A percentile compares a stretch with the other conserved stretches of the same genome.
Evolutionary conservation across 2,329 filamentous ascomycete species (phyloP).

Genomic region (Ceratocystis huliohia): DNA sequence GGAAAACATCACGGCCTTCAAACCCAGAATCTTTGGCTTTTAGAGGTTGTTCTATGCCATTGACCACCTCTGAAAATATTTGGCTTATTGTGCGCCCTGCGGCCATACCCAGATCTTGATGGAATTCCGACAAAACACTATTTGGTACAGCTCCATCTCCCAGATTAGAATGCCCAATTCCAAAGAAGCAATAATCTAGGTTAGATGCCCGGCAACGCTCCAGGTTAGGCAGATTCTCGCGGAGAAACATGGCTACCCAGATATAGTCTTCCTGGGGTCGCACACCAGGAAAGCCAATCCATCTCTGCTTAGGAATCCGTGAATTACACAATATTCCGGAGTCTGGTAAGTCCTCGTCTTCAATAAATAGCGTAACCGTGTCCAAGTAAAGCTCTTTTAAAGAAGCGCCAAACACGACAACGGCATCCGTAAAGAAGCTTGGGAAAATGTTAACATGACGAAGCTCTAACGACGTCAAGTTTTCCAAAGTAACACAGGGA

Average conservation of each 20-base stretch:
- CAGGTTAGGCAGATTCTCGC: slow-evolving; percentile 29
- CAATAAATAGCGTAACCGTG: not conserved
- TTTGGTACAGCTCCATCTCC: not conserved
- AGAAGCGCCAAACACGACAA: not conserved
- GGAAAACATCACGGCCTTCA: not conserved
- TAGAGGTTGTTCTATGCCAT: slow-evolving; percentile 13
- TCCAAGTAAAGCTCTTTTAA: not conserved
- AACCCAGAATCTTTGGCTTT: not conserved
- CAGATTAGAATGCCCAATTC: not conserved
- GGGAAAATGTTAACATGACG: slow-evolving; percentile 32
- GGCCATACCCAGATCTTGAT: not conserved
- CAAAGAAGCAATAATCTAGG: slow-evolving; percentile 32
- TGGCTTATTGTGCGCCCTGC: not conserved
- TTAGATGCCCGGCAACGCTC: slow-evolving; percentile 34
- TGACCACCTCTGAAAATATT: slow-evolving; percentile 18
- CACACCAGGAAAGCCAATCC: slow-evolving; percentile 36
- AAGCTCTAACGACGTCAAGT: slow-evolving; percentile 34
- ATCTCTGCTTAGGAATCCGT: slow-evolving; percentile 29
- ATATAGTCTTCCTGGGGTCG: slow-evolving; percentile 29
- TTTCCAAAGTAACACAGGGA: not conserved
- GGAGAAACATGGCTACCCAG: slow-evolving; percentile 35
- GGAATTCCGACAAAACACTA: not conserved
- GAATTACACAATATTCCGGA: too few species aligned
- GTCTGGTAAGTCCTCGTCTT: not conserved
- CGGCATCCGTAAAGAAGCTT: slow-evolving; percentile 26